Conservation (phyloP, 176 grass and related monocot species). For the Cymbopogon citratus region DNA sequence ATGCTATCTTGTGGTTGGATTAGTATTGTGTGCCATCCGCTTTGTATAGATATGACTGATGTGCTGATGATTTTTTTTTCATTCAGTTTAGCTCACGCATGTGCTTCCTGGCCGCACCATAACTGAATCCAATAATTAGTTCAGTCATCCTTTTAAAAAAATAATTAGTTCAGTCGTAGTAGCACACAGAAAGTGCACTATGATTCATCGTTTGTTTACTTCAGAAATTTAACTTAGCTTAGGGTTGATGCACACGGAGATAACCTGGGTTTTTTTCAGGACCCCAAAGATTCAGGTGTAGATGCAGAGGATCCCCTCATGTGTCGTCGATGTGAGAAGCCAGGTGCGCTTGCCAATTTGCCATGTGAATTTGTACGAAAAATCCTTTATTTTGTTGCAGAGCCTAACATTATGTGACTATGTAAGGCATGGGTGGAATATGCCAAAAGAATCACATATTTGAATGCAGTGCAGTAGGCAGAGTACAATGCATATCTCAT, state of each 20-base stretch:
- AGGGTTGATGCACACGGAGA: background rate
- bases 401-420: slow-evolving; percentile 10
- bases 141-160: too few relatives aligned
- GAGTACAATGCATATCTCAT: slow-evolving; percentile 3
- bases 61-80: too few relatives aligned
- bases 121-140: background rate
- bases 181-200: background rate
- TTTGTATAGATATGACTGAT: too few relatives aligned
- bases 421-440: slow-evolving; percentile 11
- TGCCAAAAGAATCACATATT: background rate
- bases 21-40: too few relatives aligned
- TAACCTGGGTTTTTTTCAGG: background rate
- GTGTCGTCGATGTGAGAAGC: slow-evolving; percentile 17
- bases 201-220: background rate
- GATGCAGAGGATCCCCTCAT: slow-evolving; percentile 15
- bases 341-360: slow-evolving; percentile 27
- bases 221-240: background rate
- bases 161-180: background rate
- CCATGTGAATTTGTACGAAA: slow-evolving; percentile 39
- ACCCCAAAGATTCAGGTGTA: slow-evolving; percentile 24
- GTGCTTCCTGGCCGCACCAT: background rate
- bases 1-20: too few relatives aligned
- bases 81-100: too few relatives aligned
- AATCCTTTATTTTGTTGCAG: background rate
- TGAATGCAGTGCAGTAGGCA: background rate